phyloP scores from a whole-genome alignment of 163 green algal genomes.

The Chlamydomonas reinhardtii region DNA sequence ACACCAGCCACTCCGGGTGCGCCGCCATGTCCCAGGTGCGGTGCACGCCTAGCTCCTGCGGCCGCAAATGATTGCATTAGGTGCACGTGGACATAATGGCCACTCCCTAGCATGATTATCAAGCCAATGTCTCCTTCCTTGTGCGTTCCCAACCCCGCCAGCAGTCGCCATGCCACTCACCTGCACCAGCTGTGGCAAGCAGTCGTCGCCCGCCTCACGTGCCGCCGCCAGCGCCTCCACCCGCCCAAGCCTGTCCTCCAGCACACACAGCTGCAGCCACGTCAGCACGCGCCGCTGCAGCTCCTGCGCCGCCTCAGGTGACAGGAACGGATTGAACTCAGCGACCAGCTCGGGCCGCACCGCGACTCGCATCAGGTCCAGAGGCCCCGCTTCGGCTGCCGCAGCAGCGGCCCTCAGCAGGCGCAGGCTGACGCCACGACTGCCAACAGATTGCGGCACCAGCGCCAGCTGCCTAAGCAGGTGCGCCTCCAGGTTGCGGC shows the following conservation, averaged over 20 bases:
- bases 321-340: constrained; percentile 68
- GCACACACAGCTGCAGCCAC: constrained; percentile 76
- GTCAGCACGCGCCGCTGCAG: constrained; percentile 50
- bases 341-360: constrained; percentile 14
- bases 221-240: constrained; percentile 47
- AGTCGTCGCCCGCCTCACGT: constrained; percentile 5
- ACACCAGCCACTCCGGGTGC: constrained; percentile 70
- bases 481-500: constrained; percentile 42
- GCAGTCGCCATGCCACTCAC: neutral
- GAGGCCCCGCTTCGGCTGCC: neutral
- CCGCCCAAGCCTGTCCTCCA: constrained; percentile 67
- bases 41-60: constrained; percentile 60
- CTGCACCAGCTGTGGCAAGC: neutral
- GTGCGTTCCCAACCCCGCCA: no score
- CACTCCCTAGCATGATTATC: neutral
- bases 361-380: constrained; percentile 48
- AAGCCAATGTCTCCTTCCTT: no score
- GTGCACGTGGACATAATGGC: neutral
- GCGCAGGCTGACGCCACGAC: constrained; percentile 44
- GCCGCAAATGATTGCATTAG: neutral
- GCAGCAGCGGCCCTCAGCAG: constrained; percentile 33
- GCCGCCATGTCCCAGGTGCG: constrained; percentile 49
- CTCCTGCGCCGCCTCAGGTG: neutral
- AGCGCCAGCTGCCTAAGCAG: constrained; percentile 46
- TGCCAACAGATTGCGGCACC: constrained; percentile 44